Evolutionary conservation across 345 rosid genomes (phyloP), one percentile per base, ranked within the genome.

Genomic region (Psidium friedrichsthalianum): DNA sequence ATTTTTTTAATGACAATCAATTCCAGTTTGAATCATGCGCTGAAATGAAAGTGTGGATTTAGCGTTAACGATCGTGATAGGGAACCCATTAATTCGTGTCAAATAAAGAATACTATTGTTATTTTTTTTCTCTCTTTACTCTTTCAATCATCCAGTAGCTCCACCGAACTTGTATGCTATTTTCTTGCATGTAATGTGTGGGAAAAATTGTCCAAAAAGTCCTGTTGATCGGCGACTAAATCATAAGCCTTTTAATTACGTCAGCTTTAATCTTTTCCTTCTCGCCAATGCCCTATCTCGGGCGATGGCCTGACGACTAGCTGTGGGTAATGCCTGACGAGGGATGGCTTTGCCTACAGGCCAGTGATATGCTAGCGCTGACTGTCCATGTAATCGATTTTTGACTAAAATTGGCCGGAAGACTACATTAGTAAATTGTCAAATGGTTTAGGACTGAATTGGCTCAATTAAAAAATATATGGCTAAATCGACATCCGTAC

Each of bases 201-300:
- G 0, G 0, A 0, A 13, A 54, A 54, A 29, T 27, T 6, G 0
- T 59, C 2, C 0, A n/a, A 59, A 59, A 27, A n/a, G 2, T 59
- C 9, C 1, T 27, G 14, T 59, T 1, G 0, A 13, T 3, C 6
- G 3, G 1, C 0, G 1, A 2, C 5, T 1, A 59, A 2, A 0
- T 1, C 0, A 1, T 59, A 59, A 59, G 27, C 1, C 0, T 0
- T 59, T 59, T 14, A 59, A 27, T 59, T 59, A 5, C 27, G 0
- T 0, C 1, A 59, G 27, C 11, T 59, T 10, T 10, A 51, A 52
- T 53, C 3, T 18, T 18, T 18, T 18, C 22, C 22, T 54, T 54
- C 18, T 54, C 22, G 8, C 22, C 22, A 16, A 54, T 54, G 56
- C 22, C 56, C 2, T 52, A 18, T 52, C 55, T 52, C 2, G 5